Conservation (phyloP, 305 asterid species). For the Withania somnifera region DNA sequence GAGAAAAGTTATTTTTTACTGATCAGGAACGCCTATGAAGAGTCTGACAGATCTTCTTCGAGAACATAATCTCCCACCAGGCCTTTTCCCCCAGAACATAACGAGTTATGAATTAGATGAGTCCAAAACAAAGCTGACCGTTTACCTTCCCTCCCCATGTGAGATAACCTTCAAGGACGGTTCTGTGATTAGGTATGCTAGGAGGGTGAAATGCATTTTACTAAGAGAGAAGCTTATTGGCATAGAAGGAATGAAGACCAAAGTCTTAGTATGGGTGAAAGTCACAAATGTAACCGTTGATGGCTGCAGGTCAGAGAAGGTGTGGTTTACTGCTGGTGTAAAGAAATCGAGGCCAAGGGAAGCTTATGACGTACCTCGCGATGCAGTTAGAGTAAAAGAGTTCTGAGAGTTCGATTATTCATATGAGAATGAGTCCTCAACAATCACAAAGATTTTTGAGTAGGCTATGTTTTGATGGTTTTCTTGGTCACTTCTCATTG, state of each 20-base stretch:
- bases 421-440: not conserved
- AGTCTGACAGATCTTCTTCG: slow-evolving; percentile 51
- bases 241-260: slow-evolving; percentile 77
- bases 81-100: slow-evolving; percentile 65
- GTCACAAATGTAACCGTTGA: slow-evolving; percentile 49
- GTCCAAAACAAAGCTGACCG: slow-evolving; percentile 39
- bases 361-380: slow-evolving; percentile 42
- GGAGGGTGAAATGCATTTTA: slow-evolving; percentile 56
- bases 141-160: slow-evolving; percentile 53
- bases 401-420: slow-evolving; percentile 20
- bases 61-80: slow-evolving; percentile 51
- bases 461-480: not conserved
- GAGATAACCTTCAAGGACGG: slow-evolving; percentile 77
- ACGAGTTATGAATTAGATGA: slow-evolving; percentile 54
- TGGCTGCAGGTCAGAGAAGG: slow-evolving; percentile 53
- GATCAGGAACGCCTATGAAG: slow-evolving; percentile 42
- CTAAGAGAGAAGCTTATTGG: slow-evolving; percentile 55
- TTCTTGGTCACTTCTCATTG: not conserved
- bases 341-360: slow-evolving; percentile 59
- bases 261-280: slow-evolving; percentile 72
- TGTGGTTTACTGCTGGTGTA: slow-evolving; percentile 63
- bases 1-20: not conserved
- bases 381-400: slow-evolving; percentile 45
- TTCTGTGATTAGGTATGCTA: slow-evolving; percentile 37
- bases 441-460: not conserved